Evolutionary conservation across 352 stramenopile genomes (phyloP), one percentile per base, ranked within the genome.

Genomic region (Pythium biforme): DNA sequence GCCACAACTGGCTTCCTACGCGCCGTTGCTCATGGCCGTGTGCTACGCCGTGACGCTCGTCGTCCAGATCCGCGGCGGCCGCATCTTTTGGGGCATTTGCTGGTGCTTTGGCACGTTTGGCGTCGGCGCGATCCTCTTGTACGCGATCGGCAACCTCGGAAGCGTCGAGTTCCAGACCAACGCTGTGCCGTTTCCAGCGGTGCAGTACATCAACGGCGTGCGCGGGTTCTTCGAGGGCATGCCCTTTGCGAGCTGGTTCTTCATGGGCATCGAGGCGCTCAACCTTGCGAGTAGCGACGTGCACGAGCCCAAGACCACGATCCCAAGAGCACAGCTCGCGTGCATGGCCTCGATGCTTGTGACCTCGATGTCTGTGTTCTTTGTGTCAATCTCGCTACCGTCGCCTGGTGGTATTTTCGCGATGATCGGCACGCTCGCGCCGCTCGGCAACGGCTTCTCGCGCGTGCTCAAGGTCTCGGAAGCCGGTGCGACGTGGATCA

Each of bases 261-360:
- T 63, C 31, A 8, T 69, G 0, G 62, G 62, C 25, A 47, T 69
- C 15, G 62, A 69, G n/a, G 50, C 62, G 1, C 39, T 69, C n/a
- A 55, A 55, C 22, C 40, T 69, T 19, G 34, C 62, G 2, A 64
- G 62, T 34, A 31, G 43, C n/a, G 55, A 69, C 23, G 62, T 69
- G 0, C 26, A 7, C 23, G 22, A 20, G 1, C 62, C 62, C 20
- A 60, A 50, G 43, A 55, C n/a, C 0, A n/a, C 55, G 19, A 55
- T 69, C 20, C 55, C 62, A 10, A 23, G 15, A 0, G 62, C 26
- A 3, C 62, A 69, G 27, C 31, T 64, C 14, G 26, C 29, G 1
- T 60, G 39, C 19, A 41, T 64, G 9, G 20, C 17, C 3, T 47
- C 25, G 7, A 40, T 69, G 6, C 26, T 63, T 19, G 17, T 47